These are phyloP conservation scores for Agrocybe pediades DNA, from an alignment of 768 basidiomycete species.

Conservation along the genomic window DNA sequence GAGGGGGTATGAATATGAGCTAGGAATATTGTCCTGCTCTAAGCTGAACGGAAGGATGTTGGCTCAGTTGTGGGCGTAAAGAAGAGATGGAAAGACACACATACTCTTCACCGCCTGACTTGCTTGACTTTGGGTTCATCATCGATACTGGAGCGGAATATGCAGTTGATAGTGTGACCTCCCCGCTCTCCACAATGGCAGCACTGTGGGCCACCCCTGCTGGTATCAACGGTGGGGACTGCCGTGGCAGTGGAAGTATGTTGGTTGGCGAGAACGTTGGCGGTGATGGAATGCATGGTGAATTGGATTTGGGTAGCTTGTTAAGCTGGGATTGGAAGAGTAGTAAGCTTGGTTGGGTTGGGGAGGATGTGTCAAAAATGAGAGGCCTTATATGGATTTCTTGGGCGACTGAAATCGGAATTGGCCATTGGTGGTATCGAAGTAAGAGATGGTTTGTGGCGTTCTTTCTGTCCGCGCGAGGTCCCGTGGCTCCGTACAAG, in stretches of 20 bases:
- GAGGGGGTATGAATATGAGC: too few species aligned
- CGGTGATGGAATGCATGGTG: conserved; percentile 6
- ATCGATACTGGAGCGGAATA: too few species aligned
- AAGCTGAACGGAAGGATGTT: too few species aligned
- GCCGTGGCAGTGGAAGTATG: conserved; percentile 13
- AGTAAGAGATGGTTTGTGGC: conserved; percentile 28
- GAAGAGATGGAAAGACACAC: too few species aligned
- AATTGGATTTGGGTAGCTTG: background rate
- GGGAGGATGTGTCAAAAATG: conserved; percentile 21
- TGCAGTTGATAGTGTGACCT: conserved; percentile 58
- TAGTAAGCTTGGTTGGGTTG: conserved; percentile 2
- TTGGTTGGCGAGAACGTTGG: conserved; percentile 13
- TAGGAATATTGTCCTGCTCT: too few species aligned
- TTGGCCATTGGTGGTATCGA: conserved; percentile 27
- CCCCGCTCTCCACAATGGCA: conserved; percentile 79
- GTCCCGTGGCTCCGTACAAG: conserved; percentile 39
- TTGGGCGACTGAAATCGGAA: conserved; percentile 25
- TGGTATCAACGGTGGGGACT: conserved; percentile 11
- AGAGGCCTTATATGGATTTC: conserved; percentile 37
- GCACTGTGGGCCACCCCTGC: conserved; percentile 54
- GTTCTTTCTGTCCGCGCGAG: conserved; percentile 26
- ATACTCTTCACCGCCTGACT: too few species aligned
- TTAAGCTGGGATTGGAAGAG: background rate
- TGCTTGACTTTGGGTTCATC: too few species aligned
- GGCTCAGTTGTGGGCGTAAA: too few species aligned